phyloP scores from a whole-genome alignment of 2,329 filamentous ascomycete genomes.

The Penicillium expansum region DNA sequence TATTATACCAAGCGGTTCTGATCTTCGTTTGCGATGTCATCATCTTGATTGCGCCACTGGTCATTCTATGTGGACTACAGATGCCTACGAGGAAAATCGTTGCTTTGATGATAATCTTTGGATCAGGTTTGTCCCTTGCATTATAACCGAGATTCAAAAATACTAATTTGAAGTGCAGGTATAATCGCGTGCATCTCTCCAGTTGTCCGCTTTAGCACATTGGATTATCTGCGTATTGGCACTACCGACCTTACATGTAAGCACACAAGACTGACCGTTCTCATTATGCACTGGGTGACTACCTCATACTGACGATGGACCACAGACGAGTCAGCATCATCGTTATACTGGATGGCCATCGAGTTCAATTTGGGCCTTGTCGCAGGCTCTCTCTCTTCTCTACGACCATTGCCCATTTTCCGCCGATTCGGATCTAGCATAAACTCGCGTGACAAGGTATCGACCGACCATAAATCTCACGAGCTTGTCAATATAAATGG shows the following conservation, averaged over 20 bases:
- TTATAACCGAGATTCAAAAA: neutral
- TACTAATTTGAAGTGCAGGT: conserved; percentile 1
- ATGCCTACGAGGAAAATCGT: conserved; percentile 6
- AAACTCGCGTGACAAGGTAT: neutral
- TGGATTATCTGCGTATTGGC: conserved; percentile 15
- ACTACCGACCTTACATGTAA: conserved; percentile 20
- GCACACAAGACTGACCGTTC: neutral
- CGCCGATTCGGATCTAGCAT: conserved; percentile 7
- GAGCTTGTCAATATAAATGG: neutral
- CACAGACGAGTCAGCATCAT: conserved; percentile 13
- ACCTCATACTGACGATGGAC: neutral
- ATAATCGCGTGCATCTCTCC: conserved; percentile 19
- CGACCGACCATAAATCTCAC: neutral
- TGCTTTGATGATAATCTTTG: conserved; percentile 11
- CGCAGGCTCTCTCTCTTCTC: conserved; percentile 19
- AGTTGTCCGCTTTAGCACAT: conserved; percentile 18
- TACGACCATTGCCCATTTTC: conserved; percentile 7
- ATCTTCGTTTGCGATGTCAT: conserved; percentile 8
- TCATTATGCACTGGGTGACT: neutral
- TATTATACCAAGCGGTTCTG: conserved; percentile 8
- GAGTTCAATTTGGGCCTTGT: conserved; percentile 24
- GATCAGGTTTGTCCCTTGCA: neutral
- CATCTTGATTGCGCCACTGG: conserved; percentile 4
- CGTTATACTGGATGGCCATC: conserved; percentile 23
- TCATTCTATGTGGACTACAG: neutral